These are phyloP conservation scores for Medicago lupulina DNA, from an alignment of 306 rosid species.

Conservation along the genomic window DNA sequence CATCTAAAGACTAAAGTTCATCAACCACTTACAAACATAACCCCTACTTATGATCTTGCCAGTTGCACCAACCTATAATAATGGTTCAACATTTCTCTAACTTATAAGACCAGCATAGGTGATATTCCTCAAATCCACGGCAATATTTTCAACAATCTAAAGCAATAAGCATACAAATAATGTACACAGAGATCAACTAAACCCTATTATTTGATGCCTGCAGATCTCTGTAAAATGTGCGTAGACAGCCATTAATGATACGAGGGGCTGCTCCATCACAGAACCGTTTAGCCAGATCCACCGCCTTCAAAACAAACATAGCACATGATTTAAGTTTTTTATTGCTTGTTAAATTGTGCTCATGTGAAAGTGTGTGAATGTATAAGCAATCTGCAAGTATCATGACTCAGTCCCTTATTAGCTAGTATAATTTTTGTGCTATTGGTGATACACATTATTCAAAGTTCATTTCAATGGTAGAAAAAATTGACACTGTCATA, in stretches of 20 bases:
- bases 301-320: constrained; percentile 65
- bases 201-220: constrained; percentile 39
- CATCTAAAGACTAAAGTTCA: background rate
- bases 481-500: background rate
- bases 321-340: background rate
- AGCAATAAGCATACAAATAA: constrained; percentile 27
- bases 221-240: constrained; percentile 64
- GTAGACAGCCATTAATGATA: constrained; percentile 86
- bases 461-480: background rate
- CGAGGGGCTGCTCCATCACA: constrained; percentile 98
- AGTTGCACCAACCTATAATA: background rate
- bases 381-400: constrained; percentile 3
- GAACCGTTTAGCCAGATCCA: constrained; percentile 93
- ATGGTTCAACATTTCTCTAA: constrained; percentile 9
- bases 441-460: background rate
- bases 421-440: background rate
- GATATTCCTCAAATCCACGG: constrained; percentile 25
- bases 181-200: constrained; percentile 32
- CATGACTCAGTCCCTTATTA: background rate
- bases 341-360: background rate
- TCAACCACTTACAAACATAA: background rate
- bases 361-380: constrained; percentile 1
- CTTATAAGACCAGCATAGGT: constrained; percentile 16
- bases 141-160: constrained; percentile 11
- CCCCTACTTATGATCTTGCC: constrained; percentile 1